These are phyloP conservation scores for Tulasnella sp. DNA, from an alignment of 768 basidiomycete species.

Conservation along the genomic window DNA sequence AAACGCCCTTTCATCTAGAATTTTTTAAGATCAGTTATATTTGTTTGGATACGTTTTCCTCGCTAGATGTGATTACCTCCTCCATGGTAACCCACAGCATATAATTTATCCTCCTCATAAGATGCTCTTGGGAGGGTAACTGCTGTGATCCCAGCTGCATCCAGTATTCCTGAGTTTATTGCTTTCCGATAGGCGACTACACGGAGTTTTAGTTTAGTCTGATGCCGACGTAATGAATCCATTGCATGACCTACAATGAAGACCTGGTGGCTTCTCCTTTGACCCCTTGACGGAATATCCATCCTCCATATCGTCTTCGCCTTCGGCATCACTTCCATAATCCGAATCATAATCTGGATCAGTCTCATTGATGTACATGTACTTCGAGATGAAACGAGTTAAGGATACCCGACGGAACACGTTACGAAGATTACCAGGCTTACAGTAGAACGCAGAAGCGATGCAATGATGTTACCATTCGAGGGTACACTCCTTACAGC, in stretches of 20 bases:
- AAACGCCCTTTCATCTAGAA: no score
- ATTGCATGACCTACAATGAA: no score
- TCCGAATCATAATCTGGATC: no score
- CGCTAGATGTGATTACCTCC: constrained; percentile 19
- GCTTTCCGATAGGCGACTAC: constrained; percentile 48
- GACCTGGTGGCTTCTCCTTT: no score
- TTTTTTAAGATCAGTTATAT: background rate
- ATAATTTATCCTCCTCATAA: constrained; percentile 45
- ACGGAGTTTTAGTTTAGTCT: no score
- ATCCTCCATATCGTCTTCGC: no score
- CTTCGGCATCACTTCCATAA: no score
- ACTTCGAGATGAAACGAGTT: no score
- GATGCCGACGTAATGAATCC: no score
- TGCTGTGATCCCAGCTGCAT: constrained; percentile 13
- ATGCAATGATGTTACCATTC: constrained; percentile 66
- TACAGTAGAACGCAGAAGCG: constrained; percentile 61
- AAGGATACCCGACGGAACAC: background rate
- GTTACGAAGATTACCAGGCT: constrained; percentile 20
- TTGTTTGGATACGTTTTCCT: constrained; percentile 28
- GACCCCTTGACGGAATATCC: no score
- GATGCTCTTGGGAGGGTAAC: constrained; percentile 31
- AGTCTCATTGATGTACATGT: no score
- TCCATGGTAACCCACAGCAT: constrained; percentile 34
- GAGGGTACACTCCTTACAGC: constrained; percentile 61
- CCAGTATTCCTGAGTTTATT: constrained; percentile 39